phyloP scores from a whole-genome alignment of 768 basidiomycete species.

The Leccinum pellstonianum region DNA sequence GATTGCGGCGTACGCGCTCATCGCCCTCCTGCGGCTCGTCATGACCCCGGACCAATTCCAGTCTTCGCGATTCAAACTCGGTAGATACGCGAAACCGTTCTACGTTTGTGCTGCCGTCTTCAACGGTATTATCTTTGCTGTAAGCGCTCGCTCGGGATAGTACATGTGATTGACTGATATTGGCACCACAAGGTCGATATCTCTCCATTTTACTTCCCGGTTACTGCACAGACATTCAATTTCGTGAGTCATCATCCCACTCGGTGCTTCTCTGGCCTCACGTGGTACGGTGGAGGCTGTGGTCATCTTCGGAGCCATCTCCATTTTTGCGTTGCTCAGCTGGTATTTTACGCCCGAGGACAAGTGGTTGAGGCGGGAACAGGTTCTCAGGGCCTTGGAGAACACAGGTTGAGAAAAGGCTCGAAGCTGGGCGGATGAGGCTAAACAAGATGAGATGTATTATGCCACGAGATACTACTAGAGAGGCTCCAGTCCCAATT shows the following conservation, averaged over 20 bases:
- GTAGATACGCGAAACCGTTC: conserved; percentile 62
- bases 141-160: conserved; percentile 37
- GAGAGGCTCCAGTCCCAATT: conserved; percentile 59
- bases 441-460: conserved; percentile 2
- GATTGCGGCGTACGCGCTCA: conserved; percentile 85
- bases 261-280: conserved; percentile 11
- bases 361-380: conserved; percentile 73
- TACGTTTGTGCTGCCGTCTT: conserved; percentile 68
- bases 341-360: conserved; percentile 82
- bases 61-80: conserved; percentile 70
- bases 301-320: conserved; percentile 78
- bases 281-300: conserved; percentile 47
- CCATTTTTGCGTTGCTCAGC: conserved; percentile 70
- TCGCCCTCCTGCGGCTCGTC: conserved; percentile 71
- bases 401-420: conserved; percentile 11
- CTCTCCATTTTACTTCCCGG: conserved; percentile 88
- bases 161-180: conserved; percentile 2
- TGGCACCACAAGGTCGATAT: conserved; percentile 57
- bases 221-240: conserved; percentile 74
- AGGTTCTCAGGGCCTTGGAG: conserved; percentile 51
- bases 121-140: conserved; percentile 72
- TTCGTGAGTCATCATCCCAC: conserved; percentile 53
- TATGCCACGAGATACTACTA: conserved; percentile 24
- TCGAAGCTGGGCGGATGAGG: not conserved
- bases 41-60: conserved; percentile 77